Evolutionary conservation across 2,329 filamentous ascomycete genomes (phyloP).

Genomic region (Akanthomyces muscarius): DNA sequence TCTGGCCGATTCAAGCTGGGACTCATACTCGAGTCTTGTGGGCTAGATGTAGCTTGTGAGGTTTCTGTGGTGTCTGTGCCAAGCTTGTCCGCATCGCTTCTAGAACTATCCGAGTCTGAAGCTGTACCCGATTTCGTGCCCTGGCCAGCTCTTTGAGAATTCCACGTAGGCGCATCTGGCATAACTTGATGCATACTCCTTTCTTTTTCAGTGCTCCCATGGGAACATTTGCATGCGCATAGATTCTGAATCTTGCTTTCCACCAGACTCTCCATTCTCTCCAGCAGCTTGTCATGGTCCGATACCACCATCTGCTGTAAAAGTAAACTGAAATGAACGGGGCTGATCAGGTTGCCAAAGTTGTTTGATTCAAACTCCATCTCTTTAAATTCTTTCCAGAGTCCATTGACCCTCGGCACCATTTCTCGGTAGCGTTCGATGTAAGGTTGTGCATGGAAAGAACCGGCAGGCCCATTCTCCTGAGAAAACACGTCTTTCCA

Average conservation of each 20-base stretch:
- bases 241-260: background rate
- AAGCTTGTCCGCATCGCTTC: background rate
- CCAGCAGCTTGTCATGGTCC: background rate
- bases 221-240: background rate
- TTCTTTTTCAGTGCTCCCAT: no score
- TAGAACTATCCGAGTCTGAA: background rate
- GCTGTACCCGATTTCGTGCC: no score
- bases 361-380: background rate
- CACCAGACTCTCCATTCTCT: background rate
- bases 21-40: background rate
- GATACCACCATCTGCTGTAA: background rate
- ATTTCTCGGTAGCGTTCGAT: background rate
- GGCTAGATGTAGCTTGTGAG: background rate
- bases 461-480: background rate
- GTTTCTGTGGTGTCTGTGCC: background rate
- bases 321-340: background rate
- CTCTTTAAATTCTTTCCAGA: background rate
- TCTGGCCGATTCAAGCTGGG: background rate
- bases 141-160: no score
- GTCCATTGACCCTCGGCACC: background rate
- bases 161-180: no score
- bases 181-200: no score
- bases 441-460: background rate
- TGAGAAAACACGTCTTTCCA: slow-evolving; percentile 17
- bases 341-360: background rate